phyloP scores from a whole-genome alignment of 768 basidiomycete species.

The Paxillus rubicundulus region DNA sequence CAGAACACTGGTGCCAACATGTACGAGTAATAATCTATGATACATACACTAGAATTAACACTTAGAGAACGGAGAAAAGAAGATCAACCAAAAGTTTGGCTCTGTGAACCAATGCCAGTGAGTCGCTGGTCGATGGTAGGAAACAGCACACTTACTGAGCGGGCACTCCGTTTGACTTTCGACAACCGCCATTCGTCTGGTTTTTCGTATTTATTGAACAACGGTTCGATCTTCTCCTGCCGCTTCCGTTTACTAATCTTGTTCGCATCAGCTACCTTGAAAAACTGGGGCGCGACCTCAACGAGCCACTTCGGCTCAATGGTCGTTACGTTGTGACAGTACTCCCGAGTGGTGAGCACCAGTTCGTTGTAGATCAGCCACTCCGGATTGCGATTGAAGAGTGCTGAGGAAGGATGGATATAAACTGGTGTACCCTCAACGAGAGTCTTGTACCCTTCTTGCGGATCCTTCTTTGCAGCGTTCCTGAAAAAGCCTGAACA shows the following conservation, averaged over 20 bases:
- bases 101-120: conserved; percentile 41
- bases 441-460: conserved; percentile 97
- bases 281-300: conserved; percentile 97
- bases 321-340: conserved; percentile 89
- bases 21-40: conserved; percentile 7
- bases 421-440: conserved; percentile 99
- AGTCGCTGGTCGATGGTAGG: not conserved
- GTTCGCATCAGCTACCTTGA: conserved; percentile 96
- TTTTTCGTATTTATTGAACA: conserved; percentile 95
- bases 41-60: conserved; percentile 8
- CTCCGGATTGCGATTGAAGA: conserved; percentile 96
- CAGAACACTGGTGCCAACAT: not conserved
- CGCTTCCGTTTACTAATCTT: conserved; percentile 96
- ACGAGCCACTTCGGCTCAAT: conserved; percentile 99
- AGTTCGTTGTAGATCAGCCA: conserved; percentile 97
- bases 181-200: conserved; percentile 93
- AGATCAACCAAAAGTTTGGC: conserved; percentile 84
- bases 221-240: conserved; percentile 95
- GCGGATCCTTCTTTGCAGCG: conserved; percentile 97
- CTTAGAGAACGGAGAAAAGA: not conserved
- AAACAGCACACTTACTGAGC: conserved; percentile 53
- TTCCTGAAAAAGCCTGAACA: conserved; percentile 98
- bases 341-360: conserved; percentile 94
- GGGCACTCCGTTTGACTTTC: conserved; percentile 86
- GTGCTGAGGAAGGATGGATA: conserved; percentile 93